Conservation (phyloP, 169 alveolate species). For the Cryptosporidium sp. region DNA sequence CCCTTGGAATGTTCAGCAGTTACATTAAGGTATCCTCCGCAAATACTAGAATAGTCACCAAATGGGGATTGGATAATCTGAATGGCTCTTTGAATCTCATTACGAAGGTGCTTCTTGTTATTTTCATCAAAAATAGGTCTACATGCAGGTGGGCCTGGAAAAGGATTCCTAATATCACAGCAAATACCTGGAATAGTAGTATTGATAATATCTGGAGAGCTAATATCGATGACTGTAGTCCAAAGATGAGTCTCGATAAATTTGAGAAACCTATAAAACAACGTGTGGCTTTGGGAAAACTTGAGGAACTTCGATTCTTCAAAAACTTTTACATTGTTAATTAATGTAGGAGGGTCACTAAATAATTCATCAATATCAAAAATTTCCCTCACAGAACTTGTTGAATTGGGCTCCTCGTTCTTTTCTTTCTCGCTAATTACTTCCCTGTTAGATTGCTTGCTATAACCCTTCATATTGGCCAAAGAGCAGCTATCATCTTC, state of each 20-base stretch:
- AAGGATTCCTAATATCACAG: conserved; percentile 70
- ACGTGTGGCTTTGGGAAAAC: conserved; percentile 48
- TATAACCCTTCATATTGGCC: not conserved
- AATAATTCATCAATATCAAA: conserved; percentile 36
- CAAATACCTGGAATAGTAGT: conserved; percentile 51
- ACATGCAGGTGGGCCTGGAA: conserved; percentile 74
- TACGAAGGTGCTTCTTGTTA: conserved; percentile 24
- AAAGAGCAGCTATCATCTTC: not conserved
- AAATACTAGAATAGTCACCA: conserved; percentile 68
- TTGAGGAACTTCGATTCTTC: conserved; percentile 52
- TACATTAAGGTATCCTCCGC: conserved; percentile 53
- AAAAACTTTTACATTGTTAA: conserved; percentile 33
- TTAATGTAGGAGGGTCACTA: conserved; percentile 27
- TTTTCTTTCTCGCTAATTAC: not conserved
- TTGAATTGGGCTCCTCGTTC: not conserved
- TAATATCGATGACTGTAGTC: conserved; percentile 71
- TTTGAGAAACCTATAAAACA: conserved; percentile 52
- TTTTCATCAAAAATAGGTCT: conserved; percentile 61
- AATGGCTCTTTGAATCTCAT: conserved; percentile 61
- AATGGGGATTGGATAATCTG: conserved; percentile 66
- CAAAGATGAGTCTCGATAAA: conserved; percentile 66
- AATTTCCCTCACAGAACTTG: not conserved
- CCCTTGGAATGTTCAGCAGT: not conserved
- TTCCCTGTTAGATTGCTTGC: not conserved
- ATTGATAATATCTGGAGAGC: conserved; percentile 63